Evolutionary conservation across 352 stramenopile species (phyloP), one percentile per base, ranked within the genome.

Genomic region (Phytophthora ramorum): DNA sequence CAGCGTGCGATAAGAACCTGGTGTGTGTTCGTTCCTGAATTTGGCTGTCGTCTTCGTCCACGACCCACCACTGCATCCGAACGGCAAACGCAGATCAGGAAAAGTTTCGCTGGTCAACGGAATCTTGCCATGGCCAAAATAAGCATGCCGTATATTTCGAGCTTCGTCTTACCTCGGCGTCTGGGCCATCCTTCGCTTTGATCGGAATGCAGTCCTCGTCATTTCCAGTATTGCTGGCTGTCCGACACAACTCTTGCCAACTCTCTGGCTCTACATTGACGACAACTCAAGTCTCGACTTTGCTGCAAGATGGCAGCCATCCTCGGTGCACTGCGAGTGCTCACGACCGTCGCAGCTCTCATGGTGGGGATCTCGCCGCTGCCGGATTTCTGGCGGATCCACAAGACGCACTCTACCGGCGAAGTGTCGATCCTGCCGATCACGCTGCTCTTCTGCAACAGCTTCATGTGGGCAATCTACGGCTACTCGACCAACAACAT

Each of bases 401-500:
- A 76, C 55, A 65, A 71, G 53, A 69, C 45, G 2, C 64, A 72
- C 37, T 66, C 57, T 3, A 81, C 69, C 6, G 73, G 73, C 13
- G 57, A 75, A 12, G 62, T 73, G 32, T 78, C 69, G 6, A 63
- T 76, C 35, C 40, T 81, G 10, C 69, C 73, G 17, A 63, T 73
- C 37, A 73, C 55, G 7, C 32, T 70, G 17, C 40, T 80, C n/a
- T 75, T 78, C 47, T 70, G 54, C 34, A 78, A 78, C 46, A 69
- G 69, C 58, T 74, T 74, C 51, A 69, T 79, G 43, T 74, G 62
- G 67, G 70, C 69, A 13, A 69, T 87, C 46, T 84, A 79, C 30
- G 74, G 76, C 24, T 83, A 69, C 45, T 49, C 71, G 26, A 70
- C 57, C 0, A 51, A 76, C 50, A 74, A 76, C 52, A 65, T 75